phyloP scores from a whole-genome alignment of 2,329 filamentous ascomycete species.

The Talaromyces marneffei region DNA sequence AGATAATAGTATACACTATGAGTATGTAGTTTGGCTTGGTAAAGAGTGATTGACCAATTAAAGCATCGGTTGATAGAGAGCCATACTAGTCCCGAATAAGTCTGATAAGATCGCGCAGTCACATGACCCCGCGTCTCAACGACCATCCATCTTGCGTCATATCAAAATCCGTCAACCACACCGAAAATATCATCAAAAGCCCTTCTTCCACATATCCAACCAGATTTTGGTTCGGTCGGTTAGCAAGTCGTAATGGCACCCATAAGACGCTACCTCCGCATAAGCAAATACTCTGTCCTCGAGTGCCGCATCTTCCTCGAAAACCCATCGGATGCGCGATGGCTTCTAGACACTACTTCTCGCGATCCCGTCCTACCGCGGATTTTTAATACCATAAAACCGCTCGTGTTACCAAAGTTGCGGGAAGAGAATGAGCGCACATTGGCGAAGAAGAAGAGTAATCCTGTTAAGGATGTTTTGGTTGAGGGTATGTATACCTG shows the following conservation, averaged over 20 bases:
- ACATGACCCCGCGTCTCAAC: conserved; percentile 3
- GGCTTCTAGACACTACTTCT: conserved; percentile 79
- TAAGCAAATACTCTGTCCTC: conserved; percentile 89
- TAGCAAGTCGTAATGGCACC: too few species aligned
- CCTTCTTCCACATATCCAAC: too few species aligned
- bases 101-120: not conserved
- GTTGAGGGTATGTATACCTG: conserved; percentile 55
- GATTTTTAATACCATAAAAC: conserved; percentile 78
- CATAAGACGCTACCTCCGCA: conserved; percentile 80
- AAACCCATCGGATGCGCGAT: conserved; percentile 72
- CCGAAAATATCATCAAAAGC: not conserved
- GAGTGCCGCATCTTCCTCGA: conserved; percentile 96
- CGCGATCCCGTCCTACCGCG: conserved; percentile 62
- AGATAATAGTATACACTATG: too few species aligned
- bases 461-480: conserved; percentile 81
- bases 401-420: conserved; percentile 82
- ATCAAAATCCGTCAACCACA: not conserved
- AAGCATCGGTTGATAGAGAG: not conserved
- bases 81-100: not conserved
- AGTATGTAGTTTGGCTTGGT: not conserved
- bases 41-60: not conserved
- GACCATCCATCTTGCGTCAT: not conserved
- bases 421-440: conserved; percentile 70
- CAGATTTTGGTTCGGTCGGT: too few species aligned
- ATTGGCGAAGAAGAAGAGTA: conserved; percentile 65